Base-by-base conservation (phyloP, 192 early-diverging fungal genomes). In the Oehlia diaphana region DNA sequence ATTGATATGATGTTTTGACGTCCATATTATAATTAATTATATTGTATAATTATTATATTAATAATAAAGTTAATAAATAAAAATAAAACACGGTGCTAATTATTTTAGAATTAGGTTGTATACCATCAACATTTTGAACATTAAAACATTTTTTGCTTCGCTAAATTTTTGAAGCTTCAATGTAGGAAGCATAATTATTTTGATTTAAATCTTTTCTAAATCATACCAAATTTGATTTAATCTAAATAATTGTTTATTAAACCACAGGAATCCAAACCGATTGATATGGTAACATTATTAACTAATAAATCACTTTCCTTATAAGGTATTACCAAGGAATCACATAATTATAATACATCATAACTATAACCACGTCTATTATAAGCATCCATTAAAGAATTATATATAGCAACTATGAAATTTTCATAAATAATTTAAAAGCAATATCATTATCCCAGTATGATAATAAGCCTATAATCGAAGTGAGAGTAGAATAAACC, bases 381-480 rank as follows among this genome's bases (percentile, higher is more conserved):
- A 70, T 85, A 87, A 19, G 81, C 86, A 63, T 86, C 74, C 86
- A 87, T 87, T 26, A 87, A 58, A 1, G 84, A 81, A 77, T 87
- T 87, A 61, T 86, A 85, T 23, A 85, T 71, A 26, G 26, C 26
- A 26, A 26, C 26, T 58, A 21, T 6, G 12, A 16, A 21, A 58
- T 58, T 58, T 58, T 58, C 53, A 19, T 58, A 58, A 58, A 58
- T 58, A 58, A 58, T 58, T 58, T 58, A 58, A 21, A 21, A 58
- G 53, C 19, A 58, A 3, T 1, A n/a, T 1, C 53, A 19, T 21
- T n/a, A 7, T 58, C 6, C 53, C 53, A 21, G 16, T 58, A 58
- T 58, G 53, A 58, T 58, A 58, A 1, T 21, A 58, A 21, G 53
- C 16, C 4, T 7, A 58, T 58, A 58, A 58, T 58, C 0, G 19